Evolutionary conservation across 257 asterid genomes (phyloP), one percentile per base, ranked within the genome.

Genomic region (Pogostemon cablin): DNA sequence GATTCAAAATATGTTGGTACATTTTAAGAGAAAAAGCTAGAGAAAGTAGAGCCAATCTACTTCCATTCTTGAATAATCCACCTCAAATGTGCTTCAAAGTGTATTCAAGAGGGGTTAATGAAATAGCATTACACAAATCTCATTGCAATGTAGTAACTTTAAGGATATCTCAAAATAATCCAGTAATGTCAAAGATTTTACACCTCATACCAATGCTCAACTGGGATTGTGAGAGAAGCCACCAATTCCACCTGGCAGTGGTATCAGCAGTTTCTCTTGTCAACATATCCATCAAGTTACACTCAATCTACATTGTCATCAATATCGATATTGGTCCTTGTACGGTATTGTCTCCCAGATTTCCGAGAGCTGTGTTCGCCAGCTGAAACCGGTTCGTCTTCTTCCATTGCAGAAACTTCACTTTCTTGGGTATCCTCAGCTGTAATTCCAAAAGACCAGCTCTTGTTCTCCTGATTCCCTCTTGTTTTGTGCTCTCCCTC

Each of bases 361-460:
- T 86, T 90, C 60, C 61, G 78, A 15, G 75, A 57, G 74, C 77
- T 61, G 57, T 69, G 41, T 10, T 8, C 67, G 47, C 34, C 68
- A 5, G 43, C 79, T 39, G 4, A 11, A 10, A 44, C 67, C 8
- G 67, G 67, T 53, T 75, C 88, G 39, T 88, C 92, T 80, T 88
- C 97, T 25, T 90, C 97, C 96, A 88, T 87, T 5, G 80, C 90
- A 59, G 80, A 79, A 12, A 64, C 70, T 68, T 86, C 88, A 69
- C 67, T 78, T 52, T 81, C 87, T 56, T 63, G 76, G 11, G 42
- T 54, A 9, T 77, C 87, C 74, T 72, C 85, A n/a, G 81, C 85
- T 25, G 89, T 85, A 66, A 81, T 75, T 46, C 80, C 77, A 67
- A 86, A 58, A 8, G 86, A 73, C 80, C 75, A 66, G 9, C 79